Evolutionary conservation across 306 rosid species (phyloP).

Genomic region (Castanopsis chinensis): DNA sequence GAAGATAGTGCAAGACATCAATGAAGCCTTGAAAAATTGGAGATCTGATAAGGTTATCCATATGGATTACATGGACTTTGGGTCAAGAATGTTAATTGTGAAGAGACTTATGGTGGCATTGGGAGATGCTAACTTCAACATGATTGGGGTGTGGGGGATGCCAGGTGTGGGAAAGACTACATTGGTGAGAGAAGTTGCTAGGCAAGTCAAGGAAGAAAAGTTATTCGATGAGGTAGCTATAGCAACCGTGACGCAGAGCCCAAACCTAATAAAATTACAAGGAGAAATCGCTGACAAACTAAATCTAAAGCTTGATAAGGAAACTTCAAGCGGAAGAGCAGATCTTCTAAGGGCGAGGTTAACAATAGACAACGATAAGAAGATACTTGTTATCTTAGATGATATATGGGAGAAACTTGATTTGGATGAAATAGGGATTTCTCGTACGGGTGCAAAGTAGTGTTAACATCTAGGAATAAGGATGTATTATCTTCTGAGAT

Average conservation of each 20-base stretch:
- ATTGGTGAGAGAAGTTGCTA: neutral
- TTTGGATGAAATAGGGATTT: too few relatives aligned
- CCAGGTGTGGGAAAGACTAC: neutral
- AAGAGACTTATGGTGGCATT: neutral
- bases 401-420: too few relatives aligned
- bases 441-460: too few relatives aligned
- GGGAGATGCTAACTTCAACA: neutral
- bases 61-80: neutral
- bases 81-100: neutral
- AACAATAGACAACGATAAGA: too few relatives aligned
- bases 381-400: too few relatives aligned
- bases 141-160: conserved; percentile 8
- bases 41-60: neutral
- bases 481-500: too few relatives aligned
- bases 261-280: neutral
- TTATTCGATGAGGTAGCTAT: neutral
- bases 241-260: neutral
- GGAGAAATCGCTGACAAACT: neutral
- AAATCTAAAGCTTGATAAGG: too few relatives aligned
- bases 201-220: neutral
- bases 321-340: too few relatives aligned
- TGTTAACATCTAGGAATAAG: too few relatives aligned
- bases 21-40: too few relatives aligned
- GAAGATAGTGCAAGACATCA: neutral
- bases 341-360: too few relatives aligned